Conservation (phyloP, 2,329 filamentous ascomycete species). For the Trichoderma atroviride region DNA sequence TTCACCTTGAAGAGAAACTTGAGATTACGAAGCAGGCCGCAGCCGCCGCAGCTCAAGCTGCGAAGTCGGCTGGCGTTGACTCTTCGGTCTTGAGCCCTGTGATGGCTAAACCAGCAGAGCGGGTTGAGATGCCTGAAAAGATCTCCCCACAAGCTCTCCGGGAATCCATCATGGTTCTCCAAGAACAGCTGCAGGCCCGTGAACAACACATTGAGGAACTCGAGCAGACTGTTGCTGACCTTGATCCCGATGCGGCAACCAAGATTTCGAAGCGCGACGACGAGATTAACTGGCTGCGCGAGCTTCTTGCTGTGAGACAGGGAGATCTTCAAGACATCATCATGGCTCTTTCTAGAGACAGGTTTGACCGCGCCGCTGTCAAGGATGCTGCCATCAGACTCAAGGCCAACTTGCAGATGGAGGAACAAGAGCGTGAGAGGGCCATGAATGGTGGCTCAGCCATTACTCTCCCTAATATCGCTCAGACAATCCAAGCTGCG, state of each 20-base stretch:
- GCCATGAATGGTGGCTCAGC: constrained; percentile 71
- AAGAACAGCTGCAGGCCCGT: constrained; percentile 94
- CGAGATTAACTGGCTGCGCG: constrained; percentile 92
- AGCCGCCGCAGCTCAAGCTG: constrained; percentile 77
- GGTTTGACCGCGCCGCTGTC: constrained; percentile 76
- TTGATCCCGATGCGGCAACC: constrained; percentile 74
- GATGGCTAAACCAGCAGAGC: constrained; percentile 36
- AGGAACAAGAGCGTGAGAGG: constrained; percentile 91
- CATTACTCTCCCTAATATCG: constrained; percentile 72
- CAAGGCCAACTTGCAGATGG: constrained; percentile 95
- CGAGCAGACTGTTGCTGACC: constrained; percentile 67
- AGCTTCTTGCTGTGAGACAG: constrained; percentile 86
- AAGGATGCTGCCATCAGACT: constrained; percentile 91
- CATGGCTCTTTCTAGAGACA: constrained; percentile 70
- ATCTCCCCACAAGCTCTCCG: constrained; percentile 92
- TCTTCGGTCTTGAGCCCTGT: constrained; percentile 33
- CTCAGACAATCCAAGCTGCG: constrained; percentile 74
- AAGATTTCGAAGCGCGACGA: constrained; percentile 92
- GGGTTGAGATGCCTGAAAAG: constrained; percentile 70
- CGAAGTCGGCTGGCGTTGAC: constrained; percentile 58
- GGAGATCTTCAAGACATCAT: constrained; percentile 94
- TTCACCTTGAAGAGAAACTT: constrained; percentile 85
- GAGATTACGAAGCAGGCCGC: constrained; percentile 88
- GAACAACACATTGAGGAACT: constrained; percentile 88
- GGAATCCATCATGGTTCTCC: constrained; percentile 93